Evolutionary conservation across 352 stramenopile genomes (phyloP), one percentile per base, ranked within the genome.

Genomic region (Phytophthora niederhauseri): DNA sequence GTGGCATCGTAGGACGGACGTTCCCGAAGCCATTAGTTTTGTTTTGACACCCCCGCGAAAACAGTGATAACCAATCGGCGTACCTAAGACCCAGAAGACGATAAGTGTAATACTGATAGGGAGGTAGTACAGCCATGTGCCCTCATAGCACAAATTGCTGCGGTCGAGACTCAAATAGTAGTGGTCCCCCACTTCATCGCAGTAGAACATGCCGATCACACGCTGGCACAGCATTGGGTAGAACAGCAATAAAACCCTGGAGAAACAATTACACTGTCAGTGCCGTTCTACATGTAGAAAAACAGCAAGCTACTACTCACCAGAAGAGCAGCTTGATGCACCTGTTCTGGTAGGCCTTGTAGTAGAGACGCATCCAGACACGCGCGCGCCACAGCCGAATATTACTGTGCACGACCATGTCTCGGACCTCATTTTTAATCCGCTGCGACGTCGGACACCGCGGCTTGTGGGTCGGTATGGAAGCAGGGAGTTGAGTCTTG

Each of bases 311-410:
- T 9, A 48, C 5, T 19, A 61, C 64, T 22, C 59, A 87, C 81
- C 85, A 93, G 56, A 93, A 91, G 24, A 89, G 72, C 20, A 93
- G 60, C 65, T 92, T 93, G 61, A 87, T 88, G 56, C 84, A 92
- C 62, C 87, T 87, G 77, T 93, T 92, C 56, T 89, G 73, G 67
- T 90, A 93, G 24, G 80, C 78, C 48, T 80, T 77, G 61, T 87
- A 93, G 66, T 92, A 92, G 11, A 93, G 68, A 0, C 85, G 84
- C 36, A 93, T 72, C n/a, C 79, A 84, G 15, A 92, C 73, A 15
- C 85, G 85, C 20, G 83, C 84, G 12, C 81, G 74, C 83, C 83
- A 93, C 3, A 93, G 67, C 1, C 83, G 80, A 26, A 93, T 46
- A 58, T 93, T 93, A 64, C 83, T 93, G 15, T 82, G 70, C 6